Conservation (phyloP, 2,329 filamentous ascomycete genomes). For the Aspergillus tanneri region DNA sequence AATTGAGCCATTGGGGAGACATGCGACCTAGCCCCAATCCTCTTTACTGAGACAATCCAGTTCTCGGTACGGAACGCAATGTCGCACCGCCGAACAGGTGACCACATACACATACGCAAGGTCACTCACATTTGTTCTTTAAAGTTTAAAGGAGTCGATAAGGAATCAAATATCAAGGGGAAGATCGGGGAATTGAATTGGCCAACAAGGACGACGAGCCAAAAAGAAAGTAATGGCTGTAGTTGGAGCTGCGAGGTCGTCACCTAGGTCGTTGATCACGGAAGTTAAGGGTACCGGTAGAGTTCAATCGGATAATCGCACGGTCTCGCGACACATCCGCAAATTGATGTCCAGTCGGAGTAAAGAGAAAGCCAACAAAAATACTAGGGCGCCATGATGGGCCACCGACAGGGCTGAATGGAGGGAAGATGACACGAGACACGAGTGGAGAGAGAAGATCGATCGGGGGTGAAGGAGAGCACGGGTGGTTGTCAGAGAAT, state of each 20-base stretch:
- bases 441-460: slow-evolving; percentile 19
- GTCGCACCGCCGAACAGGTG: slow-evolving; percentile 4
- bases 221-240: slow-evolving; percentile 2
- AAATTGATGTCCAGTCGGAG: slow-evolving; percentile 10
- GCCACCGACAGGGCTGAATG: slow-evolving; percentile 22
- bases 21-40: slow-evolving; percentile 13
- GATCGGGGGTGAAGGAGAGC: slow-evolving; percentile 14
- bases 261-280: slow-evolving; percentile 11
- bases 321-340: slow-evolving; percentile 21
- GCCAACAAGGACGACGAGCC: slow-evolving; percentile 7
- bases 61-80: slow-evolving; percentile 16
- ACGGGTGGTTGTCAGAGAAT: slow-evolving; percentile 13
- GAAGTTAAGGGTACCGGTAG: slow-evolving; percentile 18
- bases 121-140: slow-evolving; percentile 13
- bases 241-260: neutral
- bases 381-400: slow-evolving; percentile 28
- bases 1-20: slow-evolving; percentile 7
- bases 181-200: slow-evolving; percentile 1
- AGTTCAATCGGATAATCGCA: slow-evolving; percentile 9
- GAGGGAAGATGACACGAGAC: slow-evolving; percentile 23
- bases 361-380: slow-evolving; percentile 15
- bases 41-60: slow-evolving; percentile 18
- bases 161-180: neutral
- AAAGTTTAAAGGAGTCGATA: neutral
- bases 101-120: slow-evolving; percentile 11